Base-by-base conservation (phyloP, 106 monocot species). In the Vanilla planifolia region DNA sequence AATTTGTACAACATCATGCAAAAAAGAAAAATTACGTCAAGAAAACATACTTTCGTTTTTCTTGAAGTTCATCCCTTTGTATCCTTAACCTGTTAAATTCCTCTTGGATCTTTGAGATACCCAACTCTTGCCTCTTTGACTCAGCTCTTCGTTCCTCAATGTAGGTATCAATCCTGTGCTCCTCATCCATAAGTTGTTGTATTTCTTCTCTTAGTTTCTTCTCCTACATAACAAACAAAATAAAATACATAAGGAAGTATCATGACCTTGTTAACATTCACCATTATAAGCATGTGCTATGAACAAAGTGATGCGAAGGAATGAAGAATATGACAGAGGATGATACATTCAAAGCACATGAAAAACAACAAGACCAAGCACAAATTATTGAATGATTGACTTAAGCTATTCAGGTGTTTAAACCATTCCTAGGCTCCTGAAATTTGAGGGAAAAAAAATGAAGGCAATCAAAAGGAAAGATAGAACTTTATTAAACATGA, bases 21-120 rank as follows among this genome's bases (percentile, higher is more conserved):
- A 20, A 39, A 5, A 20, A 53, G 50, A 58, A 7, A 44, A 71
- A 51, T 24, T 9, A 64, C 34, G n/a, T n/a, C n/a, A 4, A 6
- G 47, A 21, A 52, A 63, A 2, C 81, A 55, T 91, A 96, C 96
- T 96, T 96, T 67, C 96, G 67, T 35, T 35, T 55, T 32, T 91
- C 96, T 66, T 96, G 96, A n/a, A 96, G 71, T 36, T 77, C 75
- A 75, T 96, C 82, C 52, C 96, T 79, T 63, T 79, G 71, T 69
- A 67, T 72, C 43, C 70, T 96, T 20, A 91, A 60, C 55, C 62
- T 77, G 42, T 48, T 79, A 69, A 73, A 82, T 44, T 87, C 81
- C 29, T 79, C 79, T 60, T 91, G 83, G 17, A 68, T 44, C 55
- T 67, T 82, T 5, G 69, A 50, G 29, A 79, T 73, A 21, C 74